Percentiles rank a stretch among this genome's conserved stretches.
These are phyloP conservation scores for Myotisia sp. DNA, from an alignment of 2,329 filamentous ascomycete genomes.

Conservation along the genomic window DNA sequence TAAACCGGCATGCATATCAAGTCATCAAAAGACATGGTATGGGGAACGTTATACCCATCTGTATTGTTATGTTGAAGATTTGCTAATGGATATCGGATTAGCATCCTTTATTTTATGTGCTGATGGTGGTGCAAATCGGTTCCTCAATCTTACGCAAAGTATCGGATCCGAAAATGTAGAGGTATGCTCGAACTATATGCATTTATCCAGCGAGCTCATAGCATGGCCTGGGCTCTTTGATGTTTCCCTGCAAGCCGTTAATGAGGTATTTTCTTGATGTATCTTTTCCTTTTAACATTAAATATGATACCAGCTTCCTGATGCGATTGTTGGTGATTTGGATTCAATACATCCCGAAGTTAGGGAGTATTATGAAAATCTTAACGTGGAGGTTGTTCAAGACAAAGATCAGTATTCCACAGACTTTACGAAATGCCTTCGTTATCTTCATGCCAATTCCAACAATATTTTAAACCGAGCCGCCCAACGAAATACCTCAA, in stretches of 20 bases:
- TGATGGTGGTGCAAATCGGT: constrained; percentile 77
- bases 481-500: constrained; percentile 6
- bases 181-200: constrained; percentile 16
- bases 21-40: constrained; percentile 26
- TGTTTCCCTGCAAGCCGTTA: too few relatives aligned
- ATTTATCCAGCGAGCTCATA: constrained; percentile 6
- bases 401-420: constrained; percentile 75
- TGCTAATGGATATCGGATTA: constrained; percentile 19
- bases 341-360: constrained; percentile 60
- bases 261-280: too few relatives aligned
- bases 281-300: neutral
- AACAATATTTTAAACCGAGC: constrained; percentile 8
- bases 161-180: constrained; percentile 19
- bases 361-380: constrained; percentile 50
- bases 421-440: constrained; percentile 75
- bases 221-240: too few relatives aligned
- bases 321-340: constrained; percentile 75
- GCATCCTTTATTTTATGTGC: constrained; percentile 61
- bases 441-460: constrained; percentile 37
- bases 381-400: constrained; percentile 48
- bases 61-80: neutral
- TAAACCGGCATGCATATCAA: constrained; percentile 32
- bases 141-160: constrained; percentile 40
- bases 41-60: neutral
- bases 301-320: constrained; percentile 35